phyloP scores from a whole-genome alignment of 2,329 filamentous ascomycete genomes.

The Colletotrichum magnum region DNA sequence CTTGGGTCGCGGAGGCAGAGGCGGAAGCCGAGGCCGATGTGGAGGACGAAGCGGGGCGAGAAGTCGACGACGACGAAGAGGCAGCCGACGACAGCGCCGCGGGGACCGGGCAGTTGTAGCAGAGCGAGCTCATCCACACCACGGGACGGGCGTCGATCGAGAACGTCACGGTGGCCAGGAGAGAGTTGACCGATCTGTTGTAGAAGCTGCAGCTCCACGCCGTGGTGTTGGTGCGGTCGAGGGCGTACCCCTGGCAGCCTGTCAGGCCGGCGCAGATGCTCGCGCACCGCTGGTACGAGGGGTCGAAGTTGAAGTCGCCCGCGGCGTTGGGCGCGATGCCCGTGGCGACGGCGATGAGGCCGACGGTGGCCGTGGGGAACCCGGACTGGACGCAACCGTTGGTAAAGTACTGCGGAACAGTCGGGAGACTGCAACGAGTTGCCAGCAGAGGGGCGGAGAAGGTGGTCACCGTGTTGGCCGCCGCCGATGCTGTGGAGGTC shows the following conservation, averaged over 20 bases:
- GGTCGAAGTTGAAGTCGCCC: constrained; percentile 28
- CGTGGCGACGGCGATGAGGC: constrained; percentile 23
- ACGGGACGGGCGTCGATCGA: constrained; percentile 10
- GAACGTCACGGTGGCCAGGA: not conserved
- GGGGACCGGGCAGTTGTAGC: constrained; percentile 23
- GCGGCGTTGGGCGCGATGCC: constrained; percentile 16
- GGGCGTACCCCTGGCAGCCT: constrained; percentile 29
- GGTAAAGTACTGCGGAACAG: constrained; percentile 19
- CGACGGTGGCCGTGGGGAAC: constrained; percentile 1
- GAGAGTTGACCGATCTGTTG: not conserved
- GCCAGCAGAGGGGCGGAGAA: constrained; percentile 22
- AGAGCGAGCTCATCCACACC: constrained; percentile 28
- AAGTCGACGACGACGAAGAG: not conserved
- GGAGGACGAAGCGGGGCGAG: not conserved
- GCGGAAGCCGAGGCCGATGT: not conserved
- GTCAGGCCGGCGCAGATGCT: constrained; percentile 17
- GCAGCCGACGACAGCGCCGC: constrained; percentile 3
- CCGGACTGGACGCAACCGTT: constrained; percentile 32
- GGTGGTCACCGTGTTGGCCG: constrained; percentile 1
- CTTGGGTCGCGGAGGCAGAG: not conserved
- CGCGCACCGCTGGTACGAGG: constrained; percentile 22
- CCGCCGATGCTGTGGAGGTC: not conserved
- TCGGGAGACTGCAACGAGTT: constrained; percentile 9
- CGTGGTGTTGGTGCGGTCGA: constrained; percentile 16
- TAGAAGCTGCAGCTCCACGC: constrained; percentile 27